A percentile compares a stretch with the other conserved stretches of the same genome.
These are phyloP conservation scores for Gypsophila paniculata DNA, from an alignment of 179 eudicot genomes.

Conservation along the genomic window DNA sequence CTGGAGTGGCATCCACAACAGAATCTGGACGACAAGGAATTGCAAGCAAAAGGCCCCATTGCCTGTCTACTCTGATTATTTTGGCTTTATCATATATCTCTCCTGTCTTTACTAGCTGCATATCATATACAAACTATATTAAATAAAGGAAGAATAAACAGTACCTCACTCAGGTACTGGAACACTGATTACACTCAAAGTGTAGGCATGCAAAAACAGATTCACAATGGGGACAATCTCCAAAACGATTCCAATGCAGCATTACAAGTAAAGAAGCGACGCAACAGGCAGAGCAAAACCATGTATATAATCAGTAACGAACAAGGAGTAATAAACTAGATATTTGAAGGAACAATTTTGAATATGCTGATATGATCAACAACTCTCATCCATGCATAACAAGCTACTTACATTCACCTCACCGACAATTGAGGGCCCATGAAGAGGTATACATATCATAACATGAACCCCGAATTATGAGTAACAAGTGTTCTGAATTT, in stretches of 20 bases:
- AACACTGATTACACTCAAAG: neutral
- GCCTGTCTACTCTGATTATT: constrained; percentile 70
- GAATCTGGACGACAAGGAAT: constrained; percentile 64
- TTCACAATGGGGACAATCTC: neutral
- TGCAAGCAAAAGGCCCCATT: constrained; percentile 77
- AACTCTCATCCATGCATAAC: neutral
- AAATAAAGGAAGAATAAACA: constrained; percentile 1
- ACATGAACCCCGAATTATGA: neutral
- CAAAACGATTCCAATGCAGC: neutral
- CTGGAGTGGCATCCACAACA: constrained; percentile 43
- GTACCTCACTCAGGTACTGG: neutral
- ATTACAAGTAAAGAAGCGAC: neutral
- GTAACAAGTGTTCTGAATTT: neutral
- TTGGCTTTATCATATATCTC: constrained; percentile 75
- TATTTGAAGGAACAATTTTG: neutral
- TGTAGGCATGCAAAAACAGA: neutral
- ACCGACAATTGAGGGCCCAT: neutral
- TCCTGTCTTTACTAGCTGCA: constrained; percentile 71
- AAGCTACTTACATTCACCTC: neutral
- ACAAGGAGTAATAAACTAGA: neutral
- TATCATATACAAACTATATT: constrained; percentile 14
- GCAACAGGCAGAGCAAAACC: neutral
- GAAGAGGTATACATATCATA: neutral
- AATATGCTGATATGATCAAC: neutral
- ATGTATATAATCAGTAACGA: neutral